Percentiles rank a stretch among this genome's conserved stretches.
Evolutionary conservation across 139 green algal species (phyloP).

Genomic region (Limnomonas spitsbergensis): DNA sequence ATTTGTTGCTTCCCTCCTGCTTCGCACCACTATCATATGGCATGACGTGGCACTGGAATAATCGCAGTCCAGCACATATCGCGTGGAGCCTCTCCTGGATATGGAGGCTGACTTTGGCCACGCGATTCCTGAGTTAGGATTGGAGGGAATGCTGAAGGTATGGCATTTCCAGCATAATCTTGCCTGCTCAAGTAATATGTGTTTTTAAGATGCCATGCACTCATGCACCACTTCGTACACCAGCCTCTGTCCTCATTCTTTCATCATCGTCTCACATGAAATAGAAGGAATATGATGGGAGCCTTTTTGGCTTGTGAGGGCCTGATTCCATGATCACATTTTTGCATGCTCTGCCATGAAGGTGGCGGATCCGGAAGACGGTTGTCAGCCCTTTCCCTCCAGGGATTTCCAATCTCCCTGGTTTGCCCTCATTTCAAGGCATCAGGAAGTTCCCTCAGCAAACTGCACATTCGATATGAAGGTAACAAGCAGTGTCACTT

Average conservation of each 20-base stretch:
- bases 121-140: constrained; percentile 46
- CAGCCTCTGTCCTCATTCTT: too few relatives aligned
- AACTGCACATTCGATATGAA: constrained; percentile 84
- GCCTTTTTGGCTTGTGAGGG: background rate
- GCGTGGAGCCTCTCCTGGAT: constrained; percentile 7
- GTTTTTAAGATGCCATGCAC: background rate
- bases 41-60: background rate
- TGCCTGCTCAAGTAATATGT: background rate
- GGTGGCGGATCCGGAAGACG: constrained; percentile 64
- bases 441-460: constrained; percentile 36
- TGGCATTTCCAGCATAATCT: constrained; percentile 18
- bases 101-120: constrained; percentile 63
- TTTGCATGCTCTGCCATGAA: constrained; percentile 11
- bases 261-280: too few relatives aligned
- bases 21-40: background rate
- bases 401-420: constrained; percentile 36
- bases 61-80: constrained; percentile 19
- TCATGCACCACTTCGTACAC: background rate
- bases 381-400: constrained; percentile 51
- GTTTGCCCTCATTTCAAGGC: constrained; percentile 66
- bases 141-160: constrained; percentile 53
- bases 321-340: background rate
- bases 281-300: background rate
- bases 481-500: constrained; percentile 36
- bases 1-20: background rate